Evolutionary conservation across 2,329 filamentous ascomycete species (phyloP).

Genomic region (Alternaria metachromatica): DNA sequence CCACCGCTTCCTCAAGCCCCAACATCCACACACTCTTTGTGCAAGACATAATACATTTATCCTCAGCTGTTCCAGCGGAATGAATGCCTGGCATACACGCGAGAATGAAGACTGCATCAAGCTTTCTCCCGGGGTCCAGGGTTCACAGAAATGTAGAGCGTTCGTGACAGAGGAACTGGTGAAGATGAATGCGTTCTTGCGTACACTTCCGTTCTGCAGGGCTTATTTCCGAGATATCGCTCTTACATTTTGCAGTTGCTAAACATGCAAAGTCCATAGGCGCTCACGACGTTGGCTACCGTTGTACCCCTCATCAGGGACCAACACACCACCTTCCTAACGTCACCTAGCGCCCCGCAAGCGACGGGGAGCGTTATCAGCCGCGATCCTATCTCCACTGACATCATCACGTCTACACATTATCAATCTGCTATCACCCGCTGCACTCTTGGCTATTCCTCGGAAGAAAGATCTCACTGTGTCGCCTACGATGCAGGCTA

Average conservation of each 20-base stretch:
- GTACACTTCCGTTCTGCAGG: background rate
- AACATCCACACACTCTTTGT: background rate
- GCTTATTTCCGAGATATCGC: background rate
- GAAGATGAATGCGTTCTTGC: background rate
- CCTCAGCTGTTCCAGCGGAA: background rate
- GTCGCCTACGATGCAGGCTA: background rate
- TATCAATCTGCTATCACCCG: background rate
- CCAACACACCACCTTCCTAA: conserved; percentile 13
- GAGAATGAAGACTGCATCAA: background rate
- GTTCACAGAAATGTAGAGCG: background rate
- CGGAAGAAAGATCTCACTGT: background rate
- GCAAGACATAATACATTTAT: background rate
- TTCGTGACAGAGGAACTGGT: background rate
- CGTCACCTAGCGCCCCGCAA: conserved; percentile 7
- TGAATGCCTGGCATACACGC: background rate
- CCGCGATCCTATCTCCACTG: conserved; percentile 1
- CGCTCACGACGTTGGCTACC: background rate
- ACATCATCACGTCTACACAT: conserved; percentile 2
- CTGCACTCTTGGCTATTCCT: background rate
- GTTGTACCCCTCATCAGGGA: conserved; percentile 1
- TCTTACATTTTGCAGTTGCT: background rate
- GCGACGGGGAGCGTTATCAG: conserved; percentile 2
- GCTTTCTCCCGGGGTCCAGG: background rate
- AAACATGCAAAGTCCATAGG: background rate
- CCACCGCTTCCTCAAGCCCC: no score